Evolutionary conservation across 768 basidiomycete species (phyloP).

Genomic region (Tulasnella sp.): DNA sequence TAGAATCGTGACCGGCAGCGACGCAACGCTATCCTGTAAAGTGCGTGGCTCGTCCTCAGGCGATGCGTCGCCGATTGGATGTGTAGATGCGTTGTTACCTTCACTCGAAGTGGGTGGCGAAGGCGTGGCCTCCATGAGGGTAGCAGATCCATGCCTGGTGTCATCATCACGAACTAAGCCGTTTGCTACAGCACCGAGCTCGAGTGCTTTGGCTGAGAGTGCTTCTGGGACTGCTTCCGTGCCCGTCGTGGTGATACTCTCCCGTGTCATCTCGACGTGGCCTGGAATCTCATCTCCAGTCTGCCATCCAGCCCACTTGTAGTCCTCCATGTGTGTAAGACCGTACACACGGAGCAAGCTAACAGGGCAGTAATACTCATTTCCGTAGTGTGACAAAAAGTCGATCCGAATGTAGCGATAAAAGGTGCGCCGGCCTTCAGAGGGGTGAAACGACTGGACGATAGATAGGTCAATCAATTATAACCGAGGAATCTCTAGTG

Average conservation of each 20-base stretch:
- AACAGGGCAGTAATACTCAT: constrained; percentile 93
- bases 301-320: constrained; percentile 85
- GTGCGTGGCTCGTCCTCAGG: too few species aligned
- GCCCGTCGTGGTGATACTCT: background rate
- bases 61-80: too few species aligned
- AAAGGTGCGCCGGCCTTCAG: constrained; percentile 64
- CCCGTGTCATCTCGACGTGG: background rate
- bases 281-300: constrained; percentile 38
- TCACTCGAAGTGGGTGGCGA: too few species aligned
- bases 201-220: too few species aligned
- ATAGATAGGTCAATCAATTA: background rate
- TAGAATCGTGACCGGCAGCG: too few species aligned
- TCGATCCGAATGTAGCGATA: constrained; percentile 92
- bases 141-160: too few species aligned
- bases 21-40: too few species aligned
- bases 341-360: constrained; percentile 90
- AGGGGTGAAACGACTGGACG: constrained; percentile 63
- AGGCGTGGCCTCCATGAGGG: too few species aligned
- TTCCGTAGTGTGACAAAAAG: constrained; percentile 86
- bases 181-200: too few species aligned
- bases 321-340: constrained; percentile 90
- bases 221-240: background rate
- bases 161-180: too few species aligned
- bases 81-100: too few species aligned
- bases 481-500: background rate